Evolutionary conservation across 257 asterid species (phyloP), one percentile per base, ranked within the genome.

Genomic region (Nicotiana noctiflora): DNA sequence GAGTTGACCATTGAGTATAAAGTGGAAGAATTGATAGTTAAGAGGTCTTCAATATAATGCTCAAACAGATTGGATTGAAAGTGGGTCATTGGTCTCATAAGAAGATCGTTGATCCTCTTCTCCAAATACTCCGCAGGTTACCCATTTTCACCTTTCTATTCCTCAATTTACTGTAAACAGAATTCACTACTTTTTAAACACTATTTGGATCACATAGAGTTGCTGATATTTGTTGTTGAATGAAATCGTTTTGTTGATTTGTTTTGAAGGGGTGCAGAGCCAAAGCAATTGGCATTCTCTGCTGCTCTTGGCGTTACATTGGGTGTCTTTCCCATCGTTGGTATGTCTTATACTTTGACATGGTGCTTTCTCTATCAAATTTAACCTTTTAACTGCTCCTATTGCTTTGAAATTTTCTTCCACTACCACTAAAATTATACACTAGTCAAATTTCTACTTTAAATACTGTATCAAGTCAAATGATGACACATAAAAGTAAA

Each of bases 321-420:
- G 66, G 99, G 98, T 83, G 46, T 93, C 60, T 93, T 95, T 83
- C 99, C 99, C 79, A 95, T 95, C 75, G 85, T 91, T 63, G 99
- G 99, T 95, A 89, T 81, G 83, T 61, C 67, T 8, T 75, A 8
- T 40, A 8, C 11, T 40, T 40, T 40, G 49, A 40, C 8, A 40
- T 40, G 49, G 11, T 40, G 49, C 11, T 40, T 40, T 40, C 49
- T 40, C 49, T 40, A 52, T 52, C 18, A 52, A 5, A 52, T 52
- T 40, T 52, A 52, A 13, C 19, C n/a, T 52, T 52, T 52, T 52
- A 40, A 40, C 49, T 40, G 8, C 49, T 37, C 9, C 46, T 40
- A 52, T 17, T 13, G 1, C 2, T 52, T 52, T 52, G 57, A 52
- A 52, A 4, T 4, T 52, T 6, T 52, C 57, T 52, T 52, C 57